These are phyloP conservation scores for Eimeria sp. DNA, from an alignment of 169 alveolate species.

Conservation along the genomic window DNA sequence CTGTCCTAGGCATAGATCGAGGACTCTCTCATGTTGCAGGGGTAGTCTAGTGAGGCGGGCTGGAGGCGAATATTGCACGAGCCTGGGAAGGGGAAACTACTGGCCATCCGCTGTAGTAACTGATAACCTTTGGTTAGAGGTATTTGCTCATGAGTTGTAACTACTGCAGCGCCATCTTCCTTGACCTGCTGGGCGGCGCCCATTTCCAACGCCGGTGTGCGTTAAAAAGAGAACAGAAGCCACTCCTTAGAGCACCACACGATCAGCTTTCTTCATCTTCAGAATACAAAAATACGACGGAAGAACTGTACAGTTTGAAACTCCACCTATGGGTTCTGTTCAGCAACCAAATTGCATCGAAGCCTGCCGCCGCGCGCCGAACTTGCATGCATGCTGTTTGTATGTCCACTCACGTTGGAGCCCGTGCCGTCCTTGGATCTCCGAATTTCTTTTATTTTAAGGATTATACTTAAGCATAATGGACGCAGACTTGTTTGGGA, in stretches of 20 bases:
- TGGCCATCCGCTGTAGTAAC: neutral
- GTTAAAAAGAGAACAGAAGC: neutral
- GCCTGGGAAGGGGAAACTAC: neutral
- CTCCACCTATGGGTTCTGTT: neutral
- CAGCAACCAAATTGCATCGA: constrained; percentile 1
- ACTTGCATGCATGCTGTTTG: constrained; percentile 14
- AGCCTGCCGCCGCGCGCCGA: constrained; percentile 43
- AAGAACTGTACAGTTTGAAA: neutral
- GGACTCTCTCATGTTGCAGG: neutral
- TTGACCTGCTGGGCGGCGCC: neutral
- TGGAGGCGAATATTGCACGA: neutral
- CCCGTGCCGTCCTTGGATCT: neutral
- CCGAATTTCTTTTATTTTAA: neutral
- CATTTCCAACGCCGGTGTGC: neutral
- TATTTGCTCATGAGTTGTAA: neutral
- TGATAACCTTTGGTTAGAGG: neutral
- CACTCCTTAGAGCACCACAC: neutral
- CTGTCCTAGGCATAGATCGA: neutral
- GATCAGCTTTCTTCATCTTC: neutral
- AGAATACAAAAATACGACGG: neutral
- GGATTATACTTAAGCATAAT: neutral
- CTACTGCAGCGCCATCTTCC: neutral
- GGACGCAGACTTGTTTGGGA: neutral
- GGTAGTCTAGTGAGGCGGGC: neutral
- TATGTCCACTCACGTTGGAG: neutral